Evolutionary conservation across 2,329 filamentous ascomycete genomes (phyloP).

Genomic region (Fusarium sp.): DNA sequence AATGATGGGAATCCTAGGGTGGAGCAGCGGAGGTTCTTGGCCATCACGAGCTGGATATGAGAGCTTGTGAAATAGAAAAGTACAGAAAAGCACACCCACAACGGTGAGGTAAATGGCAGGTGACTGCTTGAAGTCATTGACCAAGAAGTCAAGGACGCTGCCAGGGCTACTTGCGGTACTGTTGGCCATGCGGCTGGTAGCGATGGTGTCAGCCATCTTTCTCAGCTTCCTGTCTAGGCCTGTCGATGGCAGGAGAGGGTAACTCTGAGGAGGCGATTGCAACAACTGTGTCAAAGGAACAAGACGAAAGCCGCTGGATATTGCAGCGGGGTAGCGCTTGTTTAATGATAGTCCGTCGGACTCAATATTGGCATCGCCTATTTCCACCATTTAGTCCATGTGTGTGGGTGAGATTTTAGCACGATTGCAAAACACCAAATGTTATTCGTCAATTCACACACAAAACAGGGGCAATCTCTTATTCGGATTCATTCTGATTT

Average conservation of each 20-base stretch:
- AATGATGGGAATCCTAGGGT: conserved; percentile 42
- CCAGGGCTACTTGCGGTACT: background rate
- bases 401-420: conserved; percentile 1
- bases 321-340: background rate
- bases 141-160: conserved; percentile 13
- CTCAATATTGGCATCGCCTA: too few relatives aligned
- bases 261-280: background rate
- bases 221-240: background rate
- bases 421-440: background rate
- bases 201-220: conserved; percentile 1
- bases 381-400: too few relatives aligned
- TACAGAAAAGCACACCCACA: background rate
- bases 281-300: background rate
- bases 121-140: conserved; percentile 22
- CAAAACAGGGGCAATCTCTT: background rate
- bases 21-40: conserved; percentile 30
- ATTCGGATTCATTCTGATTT: background rate
- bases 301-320: background rate
- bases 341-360: background rate
- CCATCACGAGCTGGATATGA: conserved; percentile 19
- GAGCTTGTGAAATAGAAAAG: conserved; percentile 11
- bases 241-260: background rate
- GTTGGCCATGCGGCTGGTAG: background rate
- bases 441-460: background rate
- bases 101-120: conserved; percentile 18